Base-by-base conservation (phyloP, 2,329 filamentous ascomycete genomes). In the Aschersonia sp. region DNA sequence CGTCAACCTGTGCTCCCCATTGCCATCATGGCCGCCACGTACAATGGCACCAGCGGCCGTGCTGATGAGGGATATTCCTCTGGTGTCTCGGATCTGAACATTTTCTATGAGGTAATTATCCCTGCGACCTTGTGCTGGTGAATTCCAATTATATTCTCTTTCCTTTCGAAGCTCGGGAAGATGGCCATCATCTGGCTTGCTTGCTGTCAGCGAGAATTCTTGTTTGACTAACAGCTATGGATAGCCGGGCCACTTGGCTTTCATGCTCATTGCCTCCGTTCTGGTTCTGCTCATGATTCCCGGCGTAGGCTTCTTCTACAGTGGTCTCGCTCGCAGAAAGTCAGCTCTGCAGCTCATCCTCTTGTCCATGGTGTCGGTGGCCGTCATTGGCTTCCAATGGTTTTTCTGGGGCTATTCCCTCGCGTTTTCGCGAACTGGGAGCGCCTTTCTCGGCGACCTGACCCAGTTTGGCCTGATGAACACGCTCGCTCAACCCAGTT, bases 401-500 rank as follows among this genome's bases (percentile, higher is more conserved):
- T 94, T 94, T 71, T 90, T 94, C 71, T 94, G 87, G 87, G 87
- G 87, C 44, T 94, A 90, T 65, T 90, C 85, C 9, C 70, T 94
- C 46, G 76, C 86, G 52, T 94, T 94, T 66, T 88, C 85, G 6
- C 85, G 88, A 64, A 78, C 78, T 29, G 85, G 85, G 49, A 84
- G 83, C 55, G 73, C 73, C 53, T 94, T 80, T 69, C 83, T 94
- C 51, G 87, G 87, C 43, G 77, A 88, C 54, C 72, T 94, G 44
- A 71, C 77, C 55, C 89, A 94, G 72, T 83, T 94, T 57, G 88
- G 86, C 35, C 76, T 94, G 56, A 84, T 75, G 66, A 76, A 86
- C 62, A 85, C 88, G 7, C 71, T 94, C 30, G 88, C 69, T 40
- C 74, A 80, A 53, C 86, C 87, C 29, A 88, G 84, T 6, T 87